Evolutionary conservation across 169 alveolate species (phyloP), one percentile per base, ranked within the genome.

Genomic region (Plasmodium cynomolgi): DNA sequence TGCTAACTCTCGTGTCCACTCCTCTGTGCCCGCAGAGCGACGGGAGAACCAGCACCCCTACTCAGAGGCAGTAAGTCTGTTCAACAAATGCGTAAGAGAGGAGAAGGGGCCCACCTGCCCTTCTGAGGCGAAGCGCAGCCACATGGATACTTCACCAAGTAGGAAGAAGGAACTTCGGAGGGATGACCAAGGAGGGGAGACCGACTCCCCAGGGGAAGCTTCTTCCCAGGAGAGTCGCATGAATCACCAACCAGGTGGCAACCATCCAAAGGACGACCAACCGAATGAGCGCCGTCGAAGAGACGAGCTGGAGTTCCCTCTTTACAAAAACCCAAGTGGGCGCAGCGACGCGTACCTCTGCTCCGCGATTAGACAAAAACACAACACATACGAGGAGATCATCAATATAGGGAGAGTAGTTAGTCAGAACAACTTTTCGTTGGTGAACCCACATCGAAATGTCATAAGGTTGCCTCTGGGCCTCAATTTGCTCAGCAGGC

Each of bases 381-480:
- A 44, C 34, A 31, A 84, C 34, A 84, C 33, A 20, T 75, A 77
- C 47, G 86, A 86, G 26, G 93, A 86, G 71, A 86, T 86, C 11
- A 71, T 77, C 39, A 86, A 86, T 33, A 86, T 86, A 75, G 86
- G 81, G 5, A 75, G 44, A 56, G 26, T 86, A 5, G 86, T 29
- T n/a, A 86, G 83, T 50, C 39, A 54, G 72, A 86, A 86, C 41
- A 58, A 54, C 31, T 86, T 75, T 71, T 75, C 86, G 29, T n/a
- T 23, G 26, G 31, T 75, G 33, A 86, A 77, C 50, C 62, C 81
- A 54, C 58, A n/a, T 37, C 77, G 72, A 31, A 75, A 86, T 20
- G 17, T 41, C 7, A 34, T 75, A 34, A n/a, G 31, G 9, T 15
- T 29, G 1, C 9, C 23, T 26, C 37, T 84, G 41, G 50, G 37